Percentiles rank a stretch among this genome's conserved stretches.
Evolutionary conservation across 1,139 yeast species (phyloP).

Genomic region (Blastobotrys serpentis): DNA sequence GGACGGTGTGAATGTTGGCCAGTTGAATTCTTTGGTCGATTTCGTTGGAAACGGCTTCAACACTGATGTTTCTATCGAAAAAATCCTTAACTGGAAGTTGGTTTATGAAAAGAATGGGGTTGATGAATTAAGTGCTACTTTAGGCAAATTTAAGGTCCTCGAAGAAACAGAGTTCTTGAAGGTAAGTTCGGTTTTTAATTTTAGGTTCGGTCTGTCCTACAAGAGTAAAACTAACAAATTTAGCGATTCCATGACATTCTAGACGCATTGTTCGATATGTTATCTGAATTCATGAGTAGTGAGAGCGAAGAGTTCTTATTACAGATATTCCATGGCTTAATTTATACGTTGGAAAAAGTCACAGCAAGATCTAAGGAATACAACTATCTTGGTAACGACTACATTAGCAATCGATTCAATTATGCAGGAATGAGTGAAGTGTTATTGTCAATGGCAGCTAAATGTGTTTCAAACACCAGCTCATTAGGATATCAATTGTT

Average conservation of each 20-base stretch:
- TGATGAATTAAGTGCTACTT: constrained; percentile 36
- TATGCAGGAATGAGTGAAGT: constrained; percentile 32
- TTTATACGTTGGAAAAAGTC: constrained; percentile 33
- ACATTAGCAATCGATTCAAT: constrained; percentile 30
- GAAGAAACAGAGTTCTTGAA: constrained; percentile 32
- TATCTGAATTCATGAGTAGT: constrained; percentile 27
- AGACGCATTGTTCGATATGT: constrained; percentile 41
- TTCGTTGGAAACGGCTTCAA: constrained; percentile 72
- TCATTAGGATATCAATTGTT: constrained; percentile 26
- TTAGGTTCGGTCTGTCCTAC: neutral
- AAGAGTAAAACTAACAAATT: neutral
- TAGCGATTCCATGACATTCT: constrained; percentile 41
- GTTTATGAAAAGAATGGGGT: constrained; percentile 40
- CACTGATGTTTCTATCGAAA: constrained; percentile 57
- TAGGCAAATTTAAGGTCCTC: constrained; percentile 28
- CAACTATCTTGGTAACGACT: constrained; percentile 32
- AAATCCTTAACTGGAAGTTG: constrained; percentile 56
- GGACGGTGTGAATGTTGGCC: constrained; percentile 29
- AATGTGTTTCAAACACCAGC: constrained; percentile 24
- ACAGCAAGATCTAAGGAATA: constrained; percentile 29
- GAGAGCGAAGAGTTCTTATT: constrained; percentile 30
- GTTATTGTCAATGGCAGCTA: constrained; percentile 26
- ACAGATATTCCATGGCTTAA: constrained; percentile 31
- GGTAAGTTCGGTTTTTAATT: constrained; percentile 11
- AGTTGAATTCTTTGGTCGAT: constrained; percentile 48